Evolutionary conservation across 73 alveolate species (phyloP).

Genomic region (Symbiodinium natans): DNA sequence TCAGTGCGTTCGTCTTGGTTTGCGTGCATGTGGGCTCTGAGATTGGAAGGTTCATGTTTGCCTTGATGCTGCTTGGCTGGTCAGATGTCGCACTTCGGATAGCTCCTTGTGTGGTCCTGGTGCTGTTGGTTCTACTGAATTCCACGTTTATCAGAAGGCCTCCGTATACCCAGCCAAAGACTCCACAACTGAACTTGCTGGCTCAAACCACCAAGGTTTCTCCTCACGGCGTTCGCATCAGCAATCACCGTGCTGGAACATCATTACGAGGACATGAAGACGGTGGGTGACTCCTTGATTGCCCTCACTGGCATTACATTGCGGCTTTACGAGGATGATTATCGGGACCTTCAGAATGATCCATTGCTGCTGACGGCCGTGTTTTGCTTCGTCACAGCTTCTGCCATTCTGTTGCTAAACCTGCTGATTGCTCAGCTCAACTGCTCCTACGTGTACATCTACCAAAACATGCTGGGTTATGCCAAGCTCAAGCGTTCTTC

Average conservation of each 20-base stretch:
- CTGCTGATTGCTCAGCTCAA: slow-evolving; percentile 80
- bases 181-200: too few relatives aligned
- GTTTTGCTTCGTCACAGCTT: slow-evolving; percentile 69
- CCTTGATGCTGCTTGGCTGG: slow-evolving; percentile 29
- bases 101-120: too few relatives aligned
- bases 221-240: slow-evolving; percentile 47
- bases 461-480: slow-evolving; percentile 74
- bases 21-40: slow-evolving; percentile 82
- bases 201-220: slow-evolving; percentile 8
- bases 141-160: too few relatives aligned
- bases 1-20: slow-evolving; percentile 65
- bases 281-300: slow-evolving; percentile 58
- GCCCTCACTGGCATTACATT: slow-evolving; percentile 40
- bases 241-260: slow-evolving; percentile 72
- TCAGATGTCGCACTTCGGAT: not conserved
- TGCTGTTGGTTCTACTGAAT: too few relatives aligned
- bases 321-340: slow-evolving; percentile 80
- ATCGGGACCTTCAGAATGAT: slow-evolving; percentile 39
- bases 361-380: slow-evolving; percentile 59
- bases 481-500: slow-evolving; percentile 65
- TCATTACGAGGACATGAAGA: slow-evolving; percentile 67
- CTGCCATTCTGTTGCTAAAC: slow-evolving; percentile 58
- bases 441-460: slow-evolving; percentile 69
- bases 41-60: slow-evolving; percentile 82
- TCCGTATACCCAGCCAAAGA: too few relatives aligned